phyloP scores from a whole-genome alignment of 2,329 filamentous ascomycete species.

The Coniochaeta sp. region DNA sequence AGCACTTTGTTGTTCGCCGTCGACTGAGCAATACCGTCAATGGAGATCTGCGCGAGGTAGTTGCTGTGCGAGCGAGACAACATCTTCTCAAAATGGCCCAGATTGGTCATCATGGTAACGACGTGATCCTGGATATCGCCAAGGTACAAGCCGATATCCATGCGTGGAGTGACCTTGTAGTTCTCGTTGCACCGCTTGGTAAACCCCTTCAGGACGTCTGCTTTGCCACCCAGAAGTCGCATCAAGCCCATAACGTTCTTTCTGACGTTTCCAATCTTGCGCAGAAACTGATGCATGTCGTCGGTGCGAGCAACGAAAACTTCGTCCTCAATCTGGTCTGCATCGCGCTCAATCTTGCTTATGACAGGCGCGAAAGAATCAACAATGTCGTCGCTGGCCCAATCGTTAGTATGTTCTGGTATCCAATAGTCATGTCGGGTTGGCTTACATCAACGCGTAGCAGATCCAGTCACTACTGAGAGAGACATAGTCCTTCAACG shows the following conservation, averaged over 20 bases:
- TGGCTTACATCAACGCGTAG: conserved; percentile 84
- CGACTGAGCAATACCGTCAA: conserved; percentile 83
- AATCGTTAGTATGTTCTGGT: neutral
- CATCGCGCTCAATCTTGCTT: conserved; percentile 75
- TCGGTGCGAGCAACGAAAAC: conserved; percentile 89
- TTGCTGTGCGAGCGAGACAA: conserved; percentile 89
- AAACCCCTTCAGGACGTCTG: conserved; percentile 96
- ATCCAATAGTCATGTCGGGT: neutral
- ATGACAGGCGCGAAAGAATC: conserved; percentile 92
- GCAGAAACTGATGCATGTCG: conserved; percentile 80
- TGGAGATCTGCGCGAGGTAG: conserved; percentile 88
- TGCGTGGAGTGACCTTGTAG: conserved; percentile 88
- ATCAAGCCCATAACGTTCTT: conserved; percentile 94
- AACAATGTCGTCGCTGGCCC: conserved; percentile 79
- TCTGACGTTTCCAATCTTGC: conserved; percentile 80
- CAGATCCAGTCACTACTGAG: conserved; percentile 98
- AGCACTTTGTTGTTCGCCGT: conserved; percentile 83
- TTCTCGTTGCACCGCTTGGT: conserved; percentile 98
- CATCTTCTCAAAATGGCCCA: conserved; percentile 97
- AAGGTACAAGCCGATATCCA: conserved; percentile 93
- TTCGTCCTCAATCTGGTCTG: conserved; percentile 89
- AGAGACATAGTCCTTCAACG: conserved; percentile 89
- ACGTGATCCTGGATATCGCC: conserved; percentile 99
- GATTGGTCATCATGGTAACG: conserved; percentile 96
- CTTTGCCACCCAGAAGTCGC: conserved; percentile 89